A percentile compares a stretch with the other conserved stretches of the same genome.
Evolutionary conservation across 495 filamentous ascomycete genomes (phyloP).

Genomic region (Cercophora sp.): DNA sequence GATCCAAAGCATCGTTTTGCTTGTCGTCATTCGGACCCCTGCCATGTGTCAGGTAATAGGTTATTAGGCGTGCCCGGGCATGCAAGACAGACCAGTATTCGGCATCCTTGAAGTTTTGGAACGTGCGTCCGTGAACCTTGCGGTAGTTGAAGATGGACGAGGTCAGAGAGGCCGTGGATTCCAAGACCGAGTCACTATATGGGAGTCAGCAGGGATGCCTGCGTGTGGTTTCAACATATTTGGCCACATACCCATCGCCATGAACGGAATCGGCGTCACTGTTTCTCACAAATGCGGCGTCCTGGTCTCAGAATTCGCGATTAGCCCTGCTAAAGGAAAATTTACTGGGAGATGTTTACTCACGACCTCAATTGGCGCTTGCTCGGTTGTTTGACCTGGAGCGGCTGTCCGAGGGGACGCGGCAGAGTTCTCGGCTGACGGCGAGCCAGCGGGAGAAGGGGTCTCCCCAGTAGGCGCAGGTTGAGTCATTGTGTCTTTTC

Average conservation of each 20-base stretch:
- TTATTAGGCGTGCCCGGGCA: too few species aligned
- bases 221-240: background rate
- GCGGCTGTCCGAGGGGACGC: background rate
- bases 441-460: too few species aligned
- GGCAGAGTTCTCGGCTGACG: too few species aligned
- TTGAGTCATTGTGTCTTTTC: too few species aligned
- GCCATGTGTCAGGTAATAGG: too few species aligned
- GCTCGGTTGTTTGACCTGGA: background rate
- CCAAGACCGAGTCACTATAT: background rate
- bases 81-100: too few species aligned
- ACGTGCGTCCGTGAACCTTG: conserved; percentile 23
- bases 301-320: background rate
- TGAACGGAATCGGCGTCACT: background rate
- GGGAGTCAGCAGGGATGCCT: background rate
- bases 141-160: conserved; percentile 31
- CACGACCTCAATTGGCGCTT: background rate
- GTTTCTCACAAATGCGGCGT: background rate
- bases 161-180: conserved; percentile 30
- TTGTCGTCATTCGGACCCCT: conserved; percentile 1
- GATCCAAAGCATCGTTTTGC: conserved; percentile 1
- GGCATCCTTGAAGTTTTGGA: conserved; percentile 18
- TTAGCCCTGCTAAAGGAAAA: too few species aligned
- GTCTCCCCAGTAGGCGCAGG: too few species aligned
- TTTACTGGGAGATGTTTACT: background rate
- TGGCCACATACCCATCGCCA: background rate